These are phyloP conservation scores for Fusarium dimerum DNA, from an alignment of 2,329 filamentous ascomycete species.

Conservation along the genomic window DNA sequence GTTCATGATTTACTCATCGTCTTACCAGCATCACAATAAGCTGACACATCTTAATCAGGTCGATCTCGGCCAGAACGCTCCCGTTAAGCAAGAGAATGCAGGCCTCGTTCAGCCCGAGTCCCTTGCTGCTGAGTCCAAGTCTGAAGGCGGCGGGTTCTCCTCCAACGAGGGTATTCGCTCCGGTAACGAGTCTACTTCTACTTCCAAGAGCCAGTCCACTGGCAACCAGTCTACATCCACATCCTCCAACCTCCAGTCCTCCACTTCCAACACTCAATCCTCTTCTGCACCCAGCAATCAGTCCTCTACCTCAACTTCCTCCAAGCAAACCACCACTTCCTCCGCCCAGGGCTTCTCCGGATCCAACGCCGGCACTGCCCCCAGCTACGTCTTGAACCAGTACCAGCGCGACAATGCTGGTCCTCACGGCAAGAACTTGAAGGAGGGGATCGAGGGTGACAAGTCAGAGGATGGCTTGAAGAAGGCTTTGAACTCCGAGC, in stretches of 20 bases:
- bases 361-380: slow-evolving; percentile 31
- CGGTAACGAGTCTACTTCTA: slow-evolving; percentile 15
- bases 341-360: not conserved
- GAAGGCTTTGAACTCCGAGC: slow-evolving; percentile 43
- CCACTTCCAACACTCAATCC: slow-evolving; percentile 4
- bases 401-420: slow-evolving; percentile 33
- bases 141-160: slow-evolving; percentile 59
- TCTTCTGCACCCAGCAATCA: slow-evolving; percentile 3
- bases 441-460: slow-evolving; percentile 38
- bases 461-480: slow-evolving; percentile 38
- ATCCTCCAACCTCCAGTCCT: slow-evolving; percentile 2
- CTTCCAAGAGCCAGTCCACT: slow-evolving; percentile 6
- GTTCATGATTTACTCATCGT: not conserved
- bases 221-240: not conserved
- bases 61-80: slow-evolving; percentile 47
- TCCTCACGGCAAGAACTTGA: slow-evolving; percentile 47
- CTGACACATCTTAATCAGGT: slow-evolving; percentile 40
- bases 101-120: slow-evolving; percentile 69
- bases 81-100: slow-evolving; percentile 58
- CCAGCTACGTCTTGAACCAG: slow-evolving; percentile 40
- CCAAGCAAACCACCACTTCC: not conserved
- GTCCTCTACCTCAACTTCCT: slow-evolving; percentile 1
- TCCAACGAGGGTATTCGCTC: slow-evolving; percentile 53
- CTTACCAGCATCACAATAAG: not conserved
- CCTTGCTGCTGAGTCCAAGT: slow-evolving; percentile 72